Conservation (phyloP, 2,329 filamentous ascomycete species). For the Gliomastix tumulicola region DNA sequence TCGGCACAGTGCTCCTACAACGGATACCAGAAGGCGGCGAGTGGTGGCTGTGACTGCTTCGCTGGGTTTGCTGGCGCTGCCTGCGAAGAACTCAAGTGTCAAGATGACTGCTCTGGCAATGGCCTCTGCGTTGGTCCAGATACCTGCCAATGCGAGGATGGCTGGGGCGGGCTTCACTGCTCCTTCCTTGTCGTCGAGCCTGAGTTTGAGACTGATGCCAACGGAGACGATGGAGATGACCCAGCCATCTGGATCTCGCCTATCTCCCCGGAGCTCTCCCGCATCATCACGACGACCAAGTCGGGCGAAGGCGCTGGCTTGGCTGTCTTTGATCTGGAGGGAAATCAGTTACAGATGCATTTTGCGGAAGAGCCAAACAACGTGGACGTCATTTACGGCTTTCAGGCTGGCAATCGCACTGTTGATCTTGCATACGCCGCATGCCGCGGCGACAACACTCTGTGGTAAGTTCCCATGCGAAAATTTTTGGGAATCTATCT, state of each 20-base stretch:
- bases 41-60: conserved; percentile 30
- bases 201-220: conserved; percentile 32
- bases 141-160: conserved; percentile 28
- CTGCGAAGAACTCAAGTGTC: conserved; percentile 28
- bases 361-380: conserved; percentile 42
- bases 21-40: conserved; percentile 25
- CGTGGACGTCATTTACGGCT: conserved; percentile 45
- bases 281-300: conserved; percentile 45
- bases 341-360: conserved; percentile 37
- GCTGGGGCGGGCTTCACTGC: conserved; percentile 37
- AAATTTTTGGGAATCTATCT: not conserved
- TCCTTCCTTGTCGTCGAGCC: conserved; percentile 33
- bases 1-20: conserved; percentile 24
- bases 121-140: conserved; percentile 34
- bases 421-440: conserved; percentile 43
- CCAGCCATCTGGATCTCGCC: conserved; percentile 42
- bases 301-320: conserved; percentile 40
- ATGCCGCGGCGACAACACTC: conserved; percentile 41
- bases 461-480: conserved; percentile 31
- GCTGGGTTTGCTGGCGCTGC: conserved; percentile 27
- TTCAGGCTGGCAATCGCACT: conserved; percentile 31
- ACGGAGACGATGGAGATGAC: conserved; percentile 37
- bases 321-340: conserved; percentile 38
- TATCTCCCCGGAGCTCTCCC: conserved; percentile 28
- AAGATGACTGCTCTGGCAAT: conserved; percentile 29